Conservation (phyloP, 2,329 filamentous ascomycete species). For the Xylariales sp. region DNA sequence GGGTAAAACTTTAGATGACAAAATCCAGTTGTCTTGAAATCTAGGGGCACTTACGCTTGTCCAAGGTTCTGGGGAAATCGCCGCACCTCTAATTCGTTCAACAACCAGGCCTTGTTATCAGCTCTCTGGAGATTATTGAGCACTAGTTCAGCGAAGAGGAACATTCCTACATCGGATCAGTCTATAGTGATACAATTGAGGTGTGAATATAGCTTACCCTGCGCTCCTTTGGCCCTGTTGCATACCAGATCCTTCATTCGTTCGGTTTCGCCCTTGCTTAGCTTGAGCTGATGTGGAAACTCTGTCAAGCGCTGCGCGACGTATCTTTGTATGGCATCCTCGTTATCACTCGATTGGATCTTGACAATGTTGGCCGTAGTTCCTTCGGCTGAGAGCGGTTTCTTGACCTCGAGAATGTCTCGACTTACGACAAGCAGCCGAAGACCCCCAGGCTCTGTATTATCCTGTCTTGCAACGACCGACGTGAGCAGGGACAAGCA, state of each 20-base stretch:
- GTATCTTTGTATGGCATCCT: constrained; percentile 25
- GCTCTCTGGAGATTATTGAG: constrained; percentile 23
- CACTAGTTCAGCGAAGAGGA: constrained; percentile 27
- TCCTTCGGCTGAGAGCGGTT: constrained; percentile 13
- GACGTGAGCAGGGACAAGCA: constrained; percentile 12
- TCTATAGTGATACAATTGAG: background rate
- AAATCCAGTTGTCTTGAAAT: too few relatives aligned
- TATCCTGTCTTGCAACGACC: constrained; percentile 19
- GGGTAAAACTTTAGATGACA: too few relatives aligned
- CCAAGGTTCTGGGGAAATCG: constrained; percentile 14
- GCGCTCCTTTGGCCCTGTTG: constrained; percentile 3
- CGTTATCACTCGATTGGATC: constrained; percentile 14
- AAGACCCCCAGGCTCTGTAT: constrained; percentile 16
- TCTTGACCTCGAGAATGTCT: constrained; percentile 21
- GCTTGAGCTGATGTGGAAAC: background rate
- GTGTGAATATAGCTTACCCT: background rate
- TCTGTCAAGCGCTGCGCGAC: background rate
- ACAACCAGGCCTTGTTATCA: constrained; percentile 14
- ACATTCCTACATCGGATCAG: constrained; percentile 20
- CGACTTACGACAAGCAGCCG: constrained; percentile 31
- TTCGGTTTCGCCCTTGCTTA: background rate
- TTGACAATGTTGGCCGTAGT: constrained; percentile 3
- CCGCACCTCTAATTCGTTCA: constrained; percentile 14
- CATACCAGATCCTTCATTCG: background rate
- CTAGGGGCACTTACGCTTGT: constrained; percentile 11